Evolutionary conservation across 306 rosid species (phyloP).

Genomic region (Rosa rugosa): DNA sequence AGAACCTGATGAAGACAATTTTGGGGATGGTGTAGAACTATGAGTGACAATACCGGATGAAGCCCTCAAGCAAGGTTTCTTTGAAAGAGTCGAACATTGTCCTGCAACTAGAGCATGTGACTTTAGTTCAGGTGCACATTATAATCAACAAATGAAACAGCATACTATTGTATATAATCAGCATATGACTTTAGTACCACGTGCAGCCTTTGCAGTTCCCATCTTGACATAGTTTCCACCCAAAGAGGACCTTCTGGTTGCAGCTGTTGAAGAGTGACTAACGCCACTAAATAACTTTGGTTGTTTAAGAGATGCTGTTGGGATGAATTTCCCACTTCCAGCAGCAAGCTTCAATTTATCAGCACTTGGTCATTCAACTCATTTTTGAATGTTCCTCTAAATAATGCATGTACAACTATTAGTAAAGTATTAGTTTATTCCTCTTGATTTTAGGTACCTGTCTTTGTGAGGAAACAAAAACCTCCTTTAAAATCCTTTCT

Average conservation of each 20-base stretch:
- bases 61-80: conserved; percentile 23
- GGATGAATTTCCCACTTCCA: conserved; percentile 29
- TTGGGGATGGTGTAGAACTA: conserved; percentile 22
- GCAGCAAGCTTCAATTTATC: conserved; percentile 30
- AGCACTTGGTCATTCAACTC: neutral
- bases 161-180: neutral
- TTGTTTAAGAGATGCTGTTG: conserved; percentile 38
- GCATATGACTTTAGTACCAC: conserved; percentile 29
- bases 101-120: conserved; percentile 32
- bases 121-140: neutral
- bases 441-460: conserved; percentile 26
- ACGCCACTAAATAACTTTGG: conserved; percentile 32
- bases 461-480: conserved; percentile 14
- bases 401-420: neutral
- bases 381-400: neutral
- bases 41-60: conserved; percentile 6
- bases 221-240: conserved; percentile 29
- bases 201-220: conserved; percentile 16
- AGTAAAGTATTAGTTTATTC: neutral
- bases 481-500: conserved; percentile 21
- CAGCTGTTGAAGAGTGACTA: conserved; percentile 20
- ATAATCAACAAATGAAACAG: neutral
- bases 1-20: conserved; percentile 20
- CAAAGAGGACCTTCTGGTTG: conserved; percentile 33
- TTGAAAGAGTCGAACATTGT: conserved; percentile 14